Evolutionary conservation across 2,329 filamentous ascomycete genomes (phyloP).

Genomic region (Didymella sp.): DNA sequence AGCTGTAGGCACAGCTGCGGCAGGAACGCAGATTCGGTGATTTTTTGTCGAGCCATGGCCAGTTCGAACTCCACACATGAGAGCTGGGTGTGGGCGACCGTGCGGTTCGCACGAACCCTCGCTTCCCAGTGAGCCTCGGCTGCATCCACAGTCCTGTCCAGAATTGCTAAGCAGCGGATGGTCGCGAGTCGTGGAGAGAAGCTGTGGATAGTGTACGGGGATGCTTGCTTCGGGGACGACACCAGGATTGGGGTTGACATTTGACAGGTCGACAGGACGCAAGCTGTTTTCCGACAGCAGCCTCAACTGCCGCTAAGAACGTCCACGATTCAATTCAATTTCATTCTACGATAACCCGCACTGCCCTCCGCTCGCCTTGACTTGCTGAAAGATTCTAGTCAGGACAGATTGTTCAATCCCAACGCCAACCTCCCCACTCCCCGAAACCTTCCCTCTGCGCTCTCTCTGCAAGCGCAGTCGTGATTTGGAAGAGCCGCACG

Average conservation of each 20-base stretch:
- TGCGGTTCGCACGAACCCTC: not conserved
- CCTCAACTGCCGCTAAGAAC: constrained; percentile 3
- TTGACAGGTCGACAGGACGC: too few relatives aligned
- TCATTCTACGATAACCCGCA: too few relatives aligned
- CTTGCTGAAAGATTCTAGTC: not conserved
- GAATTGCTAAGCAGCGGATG: not conserved
- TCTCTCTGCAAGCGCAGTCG: not conserved
- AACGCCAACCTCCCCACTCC: not conserved
- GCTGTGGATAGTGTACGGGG: not conserved
- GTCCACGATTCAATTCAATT: not conserved
- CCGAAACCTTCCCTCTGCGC: not conserved
- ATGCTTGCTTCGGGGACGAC: not conserved
- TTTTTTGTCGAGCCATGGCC: not conserved
- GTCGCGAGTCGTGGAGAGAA: constrained; percentile 3
- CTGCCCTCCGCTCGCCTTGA: not conserved
- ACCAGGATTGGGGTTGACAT: not conserved
- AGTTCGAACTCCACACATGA: not conserved
- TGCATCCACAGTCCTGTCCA: not conserved
- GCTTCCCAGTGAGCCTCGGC: not conserved
- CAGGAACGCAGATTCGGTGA: not conserved
- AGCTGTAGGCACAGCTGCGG: not conserved
- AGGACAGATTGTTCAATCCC: not conserved
- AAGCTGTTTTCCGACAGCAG: too few relatives aligned
- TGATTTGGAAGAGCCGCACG: constrained; percentile 15
- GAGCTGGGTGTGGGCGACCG: not conserved